Base-by-base conservation (phyloP, 129 eudicot species). In the Helichrysum umbraculigerum region DNA sequence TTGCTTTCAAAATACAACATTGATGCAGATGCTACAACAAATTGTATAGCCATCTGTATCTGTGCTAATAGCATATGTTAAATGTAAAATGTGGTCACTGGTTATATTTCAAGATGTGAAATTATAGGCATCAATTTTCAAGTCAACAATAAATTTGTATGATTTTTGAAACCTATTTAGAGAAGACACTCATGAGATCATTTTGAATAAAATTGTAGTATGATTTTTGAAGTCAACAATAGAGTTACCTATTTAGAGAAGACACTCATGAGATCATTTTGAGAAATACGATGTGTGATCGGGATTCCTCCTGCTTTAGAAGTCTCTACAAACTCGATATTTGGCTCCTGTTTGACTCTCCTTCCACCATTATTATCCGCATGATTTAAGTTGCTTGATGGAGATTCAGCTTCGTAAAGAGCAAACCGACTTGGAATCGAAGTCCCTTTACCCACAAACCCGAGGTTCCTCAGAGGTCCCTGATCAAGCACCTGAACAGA, bases 321-420 rank as follows among this genome's bases (percentile, higher is more conserved):
- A 74, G 67, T 82, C 70, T 86, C 93, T 22, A 61, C 11, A 66
- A 66, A 75, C 30, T 87, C 87, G 68, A 76, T 71, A 61, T 74
- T 83, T 10, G 92, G 87, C 80, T 89, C 96, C 84, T 90, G 90
- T 85, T 90, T 90, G 63, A 90, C 87, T 83, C 78, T 85, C 84
- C 57, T 85, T 44, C 74, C 88, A 54, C 22, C 75, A 16, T 42
- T 42, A 30, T 34, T 52, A 54, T 69, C 89, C 81, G 51, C 84
- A 22, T 74, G 76, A 66, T 78, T 75, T 42, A 67, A 32, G 81
- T 83, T 78, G 82, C 85, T 74, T 30, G 78, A 66, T 8, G 76
- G 71, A 39, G 82, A 58, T 72, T 81, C 90, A 3, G 74, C 66
- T 74, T 87, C 92, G 72, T 83, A 81, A 58, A 85, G 84, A 21